Evolutionary conservation across 169 alveolate species (phyloP).

Genomic region (Eimeria falciformis): DNA sequence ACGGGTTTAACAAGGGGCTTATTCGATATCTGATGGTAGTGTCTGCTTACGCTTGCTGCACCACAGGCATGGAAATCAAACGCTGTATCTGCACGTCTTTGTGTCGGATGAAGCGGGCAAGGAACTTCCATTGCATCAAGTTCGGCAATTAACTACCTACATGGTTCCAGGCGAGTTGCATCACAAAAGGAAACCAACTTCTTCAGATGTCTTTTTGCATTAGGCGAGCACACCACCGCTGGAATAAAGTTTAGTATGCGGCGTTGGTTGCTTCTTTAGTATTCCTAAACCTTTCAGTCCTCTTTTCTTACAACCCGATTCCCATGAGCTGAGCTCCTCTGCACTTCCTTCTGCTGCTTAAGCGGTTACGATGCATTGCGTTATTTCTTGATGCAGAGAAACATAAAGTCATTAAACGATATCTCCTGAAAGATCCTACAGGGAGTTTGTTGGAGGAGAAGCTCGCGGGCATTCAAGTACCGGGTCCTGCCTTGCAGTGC

Average conservation of each 20-base stretch:
- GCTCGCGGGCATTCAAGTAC: slow-evolving; percentile 7
- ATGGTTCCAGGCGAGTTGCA: slow-evolving; percentile 22
- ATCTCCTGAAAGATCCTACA: neutral
- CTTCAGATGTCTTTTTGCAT: neutral
- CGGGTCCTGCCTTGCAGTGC: slow-evolving; percentile 6
- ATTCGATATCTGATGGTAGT: no score
- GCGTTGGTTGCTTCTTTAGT: neutral
- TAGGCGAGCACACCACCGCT: neutral
- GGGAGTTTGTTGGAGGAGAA: neutral
- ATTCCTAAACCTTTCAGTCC: neutral
- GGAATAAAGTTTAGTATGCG: neutral
- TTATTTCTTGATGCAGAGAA: neutral
- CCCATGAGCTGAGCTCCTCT: no score
- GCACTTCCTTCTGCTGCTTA: no score
- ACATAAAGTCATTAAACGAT: slow-evolving; percentile 1
- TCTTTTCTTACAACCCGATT: neutral
- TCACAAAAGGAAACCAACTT: neutral
- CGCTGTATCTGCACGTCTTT: slow-evolving; percentile 10
- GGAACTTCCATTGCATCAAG: slow-evolving; percentile 8
- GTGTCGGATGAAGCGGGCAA: slow-evolving; percentile 30
- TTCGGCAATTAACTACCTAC: slow-evolving; percentile 1
- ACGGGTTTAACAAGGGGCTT: no score
- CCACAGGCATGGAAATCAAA: slow-evolving; percentile 1
- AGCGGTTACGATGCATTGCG: neutral
- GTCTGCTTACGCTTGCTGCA: no score